Conservation (phyloP, 1,284 basidiomycete genomes). For the Trametes polyzona region DNA sequence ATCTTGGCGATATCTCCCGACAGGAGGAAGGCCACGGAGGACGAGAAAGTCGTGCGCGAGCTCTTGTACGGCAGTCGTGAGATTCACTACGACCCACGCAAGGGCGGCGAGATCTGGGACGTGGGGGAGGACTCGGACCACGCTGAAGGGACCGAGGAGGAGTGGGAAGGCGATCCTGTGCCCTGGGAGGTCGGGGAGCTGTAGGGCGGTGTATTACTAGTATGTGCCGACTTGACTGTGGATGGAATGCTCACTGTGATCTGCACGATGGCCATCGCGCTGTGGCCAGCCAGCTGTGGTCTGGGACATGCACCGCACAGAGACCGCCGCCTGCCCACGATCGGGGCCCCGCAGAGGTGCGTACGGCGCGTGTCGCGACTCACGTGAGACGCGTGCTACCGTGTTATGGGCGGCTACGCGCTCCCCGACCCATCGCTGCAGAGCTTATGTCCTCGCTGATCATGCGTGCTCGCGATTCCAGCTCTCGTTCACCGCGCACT, state of each 20-base stretch:
- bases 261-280: conserved; percentile 10
- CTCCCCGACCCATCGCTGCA: conserved; percentile 16
- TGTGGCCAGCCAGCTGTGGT: conserved; percentile 21
- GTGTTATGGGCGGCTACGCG: conserved; percentile 32
- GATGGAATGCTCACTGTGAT: conserved; percentile 25
- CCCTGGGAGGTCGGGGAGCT: conserved; percentile 79
- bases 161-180: conserved; percentile 81
- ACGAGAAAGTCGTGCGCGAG: conserved; percentile 58
- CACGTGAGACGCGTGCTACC: conserved; percentile 31
- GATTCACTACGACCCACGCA: conserved; percentile 59
- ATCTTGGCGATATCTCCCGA: conserved; percentile 61
- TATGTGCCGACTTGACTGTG: conserved; percentile 24
- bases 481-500: conserved; percentile 14
- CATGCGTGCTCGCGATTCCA: conserved; percentile 35
- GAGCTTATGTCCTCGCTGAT: conserved; percentile 31
- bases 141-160: conserved; percentile 59
- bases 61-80: conserved; percentile 62
- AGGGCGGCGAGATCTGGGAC: conserved; percentile 76
- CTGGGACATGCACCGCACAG: conserved; percentile 14
- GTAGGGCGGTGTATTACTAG: conserved; percentile 40
- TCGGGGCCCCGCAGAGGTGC: conserved; percentile 18
- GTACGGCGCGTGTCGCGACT: conserved; percentile 31
- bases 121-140: conserved; percentile 62
- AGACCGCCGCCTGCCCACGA: conserved; percentile 9
- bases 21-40: conserved; percentile 42